Evolutionary conservation across 2,329 filamentous ascomycete species (phyloP).

Genomic region (Erysiphe pulchra): DNA sequence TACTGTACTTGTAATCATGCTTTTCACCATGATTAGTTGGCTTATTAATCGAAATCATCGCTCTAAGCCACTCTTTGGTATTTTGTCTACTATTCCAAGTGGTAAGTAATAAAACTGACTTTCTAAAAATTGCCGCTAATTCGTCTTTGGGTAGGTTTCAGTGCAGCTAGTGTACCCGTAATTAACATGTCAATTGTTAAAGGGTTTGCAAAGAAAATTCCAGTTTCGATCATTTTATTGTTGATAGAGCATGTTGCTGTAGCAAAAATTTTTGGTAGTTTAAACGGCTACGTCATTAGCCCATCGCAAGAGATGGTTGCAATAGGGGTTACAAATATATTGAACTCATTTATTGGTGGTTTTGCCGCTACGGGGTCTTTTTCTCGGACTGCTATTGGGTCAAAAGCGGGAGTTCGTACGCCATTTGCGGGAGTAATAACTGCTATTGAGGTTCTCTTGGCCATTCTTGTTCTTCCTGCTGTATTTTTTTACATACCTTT

Average conservation of each 20-base stretch:
- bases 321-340: constrained; percentile 70
- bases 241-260: constrained; percentile 94
- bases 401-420: constrained; percentile 82
- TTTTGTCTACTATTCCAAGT: constrained; percentile 54
- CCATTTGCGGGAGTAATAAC: constrained; percentile 80
- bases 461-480: constrained; percentile 66
- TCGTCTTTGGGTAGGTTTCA: constrained; percentile 33
- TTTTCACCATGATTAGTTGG: constrained; percentile 83
- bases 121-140: constrained; percentile 1
- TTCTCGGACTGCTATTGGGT: constrained; percentile 88
- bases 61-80: constrained; percentile 39
- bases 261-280: constrained; percentile 81
- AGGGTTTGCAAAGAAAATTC: constrained; percentile 45
- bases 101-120: constrained; percentile 19
- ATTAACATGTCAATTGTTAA: constrained; percentile 41
- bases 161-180: constrained; percentile 46
- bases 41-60: constrained; percentile 47
- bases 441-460: constrained; percentile 59
- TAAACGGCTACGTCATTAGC: constrained; percentile 91
- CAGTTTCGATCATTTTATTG: constrained; percentile 75
- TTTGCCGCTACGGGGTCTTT: constrained; percentile 92
- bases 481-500: constrained; percentile 89
- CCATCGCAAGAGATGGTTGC: constrained; percentile 91
- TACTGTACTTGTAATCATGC: constrained; percentile 70
- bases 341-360: constrained; percentile 75